Evolutionary conservation across 2,329 filamentous ascomycete genomes (phyloP).

Genomic region (Monilinia polystroma): DNA sequence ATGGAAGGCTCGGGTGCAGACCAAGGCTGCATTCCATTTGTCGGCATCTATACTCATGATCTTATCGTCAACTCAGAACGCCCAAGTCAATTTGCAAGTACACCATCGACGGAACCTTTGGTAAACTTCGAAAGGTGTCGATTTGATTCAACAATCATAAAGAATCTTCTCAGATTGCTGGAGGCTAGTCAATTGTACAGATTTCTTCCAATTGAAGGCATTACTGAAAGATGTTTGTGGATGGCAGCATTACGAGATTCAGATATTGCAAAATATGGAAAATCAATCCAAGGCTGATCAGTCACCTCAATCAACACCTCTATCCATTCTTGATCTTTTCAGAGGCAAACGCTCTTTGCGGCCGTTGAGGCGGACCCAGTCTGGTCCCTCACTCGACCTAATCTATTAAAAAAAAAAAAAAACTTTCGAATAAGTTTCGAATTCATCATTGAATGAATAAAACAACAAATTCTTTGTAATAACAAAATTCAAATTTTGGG

Average conservation of each 20-base stretch:
- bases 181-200: conserved; percentile 74
- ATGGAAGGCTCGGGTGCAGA: conserved; percentile 70
- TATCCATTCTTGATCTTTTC: background rate
- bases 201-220: conserved; percentile 72
- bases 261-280: conserved; percentile 59
- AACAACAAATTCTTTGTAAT: conserved; percentile 22
- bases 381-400: background rate
- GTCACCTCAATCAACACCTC: background rate
- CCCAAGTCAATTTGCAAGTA: conserved; percentile 70
- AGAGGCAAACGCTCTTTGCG: background rate
- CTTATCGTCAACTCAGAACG: conserved; percentile 79
- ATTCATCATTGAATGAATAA: conserved; percentile 16
- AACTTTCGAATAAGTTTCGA: conserved; percentile 11
- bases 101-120: conserved; percentile 63
- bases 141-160: conserved; percentile 72
- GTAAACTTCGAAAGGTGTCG: conserved; percentile 84
- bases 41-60: conserved; percentile 81
- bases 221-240: conserved; percentile 82
- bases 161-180: conserved; percentile 74
- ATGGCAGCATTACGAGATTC: conserved; percentile 73
- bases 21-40: conserved; percentile 77
- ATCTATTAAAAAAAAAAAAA: background rate
- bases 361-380: background rate
- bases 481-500: conserved; percentile 23
- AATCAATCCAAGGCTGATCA: conserved; percentile 37